Conservation (phyloP, 2,329 filamentous ascomycete species). For the Dactylellina haptotyla region DNA sequence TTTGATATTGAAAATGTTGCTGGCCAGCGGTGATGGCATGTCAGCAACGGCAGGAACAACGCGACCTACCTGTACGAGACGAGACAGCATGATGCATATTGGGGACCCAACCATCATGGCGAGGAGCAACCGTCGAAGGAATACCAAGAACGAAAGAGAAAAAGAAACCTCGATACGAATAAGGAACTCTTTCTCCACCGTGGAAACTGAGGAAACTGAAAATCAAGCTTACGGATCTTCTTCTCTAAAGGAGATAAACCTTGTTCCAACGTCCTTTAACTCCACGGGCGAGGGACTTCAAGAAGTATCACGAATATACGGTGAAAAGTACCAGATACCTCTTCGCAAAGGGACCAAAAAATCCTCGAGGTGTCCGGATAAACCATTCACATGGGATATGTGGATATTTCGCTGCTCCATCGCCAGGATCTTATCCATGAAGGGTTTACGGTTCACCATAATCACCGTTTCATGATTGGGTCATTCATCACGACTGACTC, state of each 20-base stretch:
- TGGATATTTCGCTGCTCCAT: background rate
- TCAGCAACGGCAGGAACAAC: slow-evolving; percentile 34
- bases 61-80: background rate
- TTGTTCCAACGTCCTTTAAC: slow-evolving; percentile 11
- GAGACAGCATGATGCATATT: slow-evolving; percentile 6
- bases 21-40: slow-evolving; percentile 11
- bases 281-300: background rate
- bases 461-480: background rate
- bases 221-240: background rate
- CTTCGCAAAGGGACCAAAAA: no score
- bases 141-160: background rate
- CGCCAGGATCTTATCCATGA: background rate
- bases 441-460: background rate
- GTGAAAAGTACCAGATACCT: slow-evolving; percentile 38
- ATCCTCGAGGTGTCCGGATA: no score
- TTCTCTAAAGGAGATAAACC: background rate
- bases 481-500: background rate
- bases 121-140: no score
- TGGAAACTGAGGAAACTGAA: background rate
- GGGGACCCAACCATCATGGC: no score
- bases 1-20: slow-evolving; percentile 21
- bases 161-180: background rate
- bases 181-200: no score
- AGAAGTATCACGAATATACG: slow-evolving; percentile 21
- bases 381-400: background rate